Base-by-base conservation (phyloP, 169 alveolate genomes). In the Plasmodium inui region DNA sequence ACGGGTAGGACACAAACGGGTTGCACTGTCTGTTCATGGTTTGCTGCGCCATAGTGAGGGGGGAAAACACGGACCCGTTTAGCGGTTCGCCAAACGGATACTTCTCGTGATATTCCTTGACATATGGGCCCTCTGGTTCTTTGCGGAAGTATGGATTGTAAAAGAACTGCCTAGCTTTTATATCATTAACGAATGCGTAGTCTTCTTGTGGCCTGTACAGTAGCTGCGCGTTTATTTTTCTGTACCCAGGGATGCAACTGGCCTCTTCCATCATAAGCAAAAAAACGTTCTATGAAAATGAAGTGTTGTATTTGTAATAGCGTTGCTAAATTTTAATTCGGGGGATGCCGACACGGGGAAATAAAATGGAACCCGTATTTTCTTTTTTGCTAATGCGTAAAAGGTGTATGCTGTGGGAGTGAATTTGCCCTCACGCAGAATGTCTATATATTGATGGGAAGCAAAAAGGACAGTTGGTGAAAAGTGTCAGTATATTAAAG, bases 201-300 rank as follows among this genome's bases (percentile, higher is more conserved):
- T 86, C 93, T 86, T 86, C 93, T 74, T 86, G 93, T n/a, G 78
- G 93, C 41, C 37, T 86, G 80, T 86, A 86, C 84, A 86, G 46
- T 5, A 72, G 50, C 39, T 86, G 71, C 32, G 39, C 9, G 70
- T 86, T 86, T 74, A 86, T 86, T 61, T 76, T 57, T 73, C 79
- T 55, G 71, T 86, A 86, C n/a, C 86, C 93, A 22, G 93, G 93
- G 17, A 86, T 86, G 34, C 85, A 86, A 37, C 93, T 41, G 57
- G 61, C 37, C 76, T 74, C 93, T 17, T 86, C 85, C 93, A 86
- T 86, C 67, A 26, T 67, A 5, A n/a, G 32, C 44, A 86, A 50
- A 86, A 46, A 67, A 8, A 41, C 10, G 26, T 79, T 30, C 28
- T 79, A 79, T 41, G 32, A 32, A 79, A 79, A 26, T 37, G 26